A percentile compares a stretch with the other conserved stretches of the same genome.
These are phyloP conservation scores for Raphanus sativus DNA, from an alignment of 345 rosid genomes.

Conservation along the genomic window DNA sequence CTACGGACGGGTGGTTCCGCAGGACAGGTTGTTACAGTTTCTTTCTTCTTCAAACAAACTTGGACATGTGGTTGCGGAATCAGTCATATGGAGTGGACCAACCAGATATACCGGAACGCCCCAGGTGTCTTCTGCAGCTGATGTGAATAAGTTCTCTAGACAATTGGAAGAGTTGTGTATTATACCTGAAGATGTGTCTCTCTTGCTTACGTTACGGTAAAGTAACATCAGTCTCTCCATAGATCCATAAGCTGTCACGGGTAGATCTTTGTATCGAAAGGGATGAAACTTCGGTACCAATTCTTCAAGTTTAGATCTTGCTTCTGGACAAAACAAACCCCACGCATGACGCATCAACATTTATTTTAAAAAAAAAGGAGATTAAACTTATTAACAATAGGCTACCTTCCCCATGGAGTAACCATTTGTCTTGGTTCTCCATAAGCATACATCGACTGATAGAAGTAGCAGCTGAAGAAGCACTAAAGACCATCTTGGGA, in stretches of 20 bases:
- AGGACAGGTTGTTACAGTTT: too few species aligned
- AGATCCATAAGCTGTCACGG: constrained; percentile 9
- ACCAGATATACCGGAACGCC: constrained; percentile 21
- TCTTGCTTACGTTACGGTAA: neutral
- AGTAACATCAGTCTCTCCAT: constrained; percentile 18
- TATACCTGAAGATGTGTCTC: constrained; percentile 25
- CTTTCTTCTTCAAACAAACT: constrained; percentile 32
- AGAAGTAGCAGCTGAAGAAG: constrained; percentile 37
- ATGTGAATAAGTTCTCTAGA: constrained; percentile 29
- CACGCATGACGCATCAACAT: neutral
- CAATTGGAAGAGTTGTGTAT: constrained; percentile 36
- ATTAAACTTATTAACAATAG: neutral
- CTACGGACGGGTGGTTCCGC: too few species aligned
- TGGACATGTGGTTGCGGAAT: neutral
- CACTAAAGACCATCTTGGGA: constrained; percentile 45
- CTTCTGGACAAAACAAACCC: constrained; percentile 1
- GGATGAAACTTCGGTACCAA: constrained; percentile 18
- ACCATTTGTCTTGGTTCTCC: constrained; percentile 22
- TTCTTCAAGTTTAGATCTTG: constrained; percentile 13
- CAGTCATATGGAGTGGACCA: constrained; percentile 37
- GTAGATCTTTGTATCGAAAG: constrained; percentile 36
- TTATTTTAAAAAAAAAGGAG: too few species aligned
- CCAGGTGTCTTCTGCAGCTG: constrained; percentile 10
- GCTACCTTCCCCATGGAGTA: constrained; percentile 39
- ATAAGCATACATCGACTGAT: constrained; percentile 26